Evolutionary conservation across 257 asterid genomes (phyloP).

Genomic region (Capsicum pubescens): DNA sequence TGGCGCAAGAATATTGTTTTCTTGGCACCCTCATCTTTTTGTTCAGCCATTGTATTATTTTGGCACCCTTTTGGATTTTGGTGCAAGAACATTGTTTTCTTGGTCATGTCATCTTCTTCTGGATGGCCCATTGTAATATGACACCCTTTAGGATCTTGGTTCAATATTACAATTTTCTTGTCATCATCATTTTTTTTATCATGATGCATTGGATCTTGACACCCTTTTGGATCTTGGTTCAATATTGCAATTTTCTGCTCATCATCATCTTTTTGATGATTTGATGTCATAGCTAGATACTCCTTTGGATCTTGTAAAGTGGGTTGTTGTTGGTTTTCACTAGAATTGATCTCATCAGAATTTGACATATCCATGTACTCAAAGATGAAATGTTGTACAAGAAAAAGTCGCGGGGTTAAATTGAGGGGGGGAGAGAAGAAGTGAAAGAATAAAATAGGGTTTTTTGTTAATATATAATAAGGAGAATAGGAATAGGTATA

Average conservation of each 20-base stretch:
- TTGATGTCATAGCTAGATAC: background rate
- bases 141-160: background rate
- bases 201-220: too few relatives aligned
- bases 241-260: background rate
- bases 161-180: background rate
- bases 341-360: slow-evolving; percentile 16
- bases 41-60: background rate
- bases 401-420: background rate
- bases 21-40: background rate
- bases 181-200: background rate
- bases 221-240: background rate
- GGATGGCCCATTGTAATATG: background rate
- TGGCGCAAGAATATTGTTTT: too few relatives aligned
- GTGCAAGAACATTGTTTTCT: background rate
- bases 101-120: too few relatives aligned
- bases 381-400: background rate
- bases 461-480: background rate
- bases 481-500: slow-evolving; percentile 19
- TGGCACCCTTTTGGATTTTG: slow-evolving; percentile 18
- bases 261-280: background rate
- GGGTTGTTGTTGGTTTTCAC: background rate
- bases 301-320: slow-evolving; percentile 23
- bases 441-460: background rate
- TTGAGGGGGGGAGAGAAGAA: background rate
- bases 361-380: slow-evolving; percentile 14